These are phyloP conservation scores for Chenopodium album DNA, from an alignment of 148 eudicot species.

Conservation along the genomic window DNA sequence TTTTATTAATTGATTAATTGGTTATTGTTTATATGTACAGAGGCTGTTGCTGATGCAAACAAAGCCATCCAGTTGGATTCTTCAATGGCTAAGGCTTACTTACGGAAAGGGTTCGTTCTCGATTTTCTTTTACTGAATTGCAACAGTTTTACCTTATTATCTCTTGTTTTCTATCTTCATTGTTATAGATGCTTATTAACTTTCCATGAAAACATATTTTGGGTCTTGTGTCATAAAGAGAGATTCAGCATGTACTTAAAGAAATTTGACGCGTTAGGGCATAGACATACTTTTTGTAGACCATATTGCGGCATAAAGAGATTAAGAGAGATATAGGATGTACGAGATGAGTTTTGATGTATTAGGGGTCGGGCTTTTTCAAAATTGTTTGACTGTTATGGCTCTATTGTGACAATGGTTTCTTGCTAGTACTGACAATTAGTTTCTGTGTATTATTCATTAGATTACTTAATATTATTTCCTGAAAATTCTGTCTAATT, in stretches of 20 bases:
- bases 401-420: neutral
- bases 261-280: neutral
- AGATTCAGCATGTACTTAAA: neutral
- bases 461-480: neutral
- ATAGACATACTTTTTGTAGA: neutral
- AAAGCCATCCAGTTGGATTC: conserved; percentile 80
- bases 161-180: neutral
- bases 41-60: conserved; percentile 94
- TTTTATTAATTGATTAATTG: no score
- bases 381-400: neutral
- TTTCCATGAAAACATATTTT: neutral
- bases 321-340: no score
- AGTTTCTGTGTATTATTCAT: neutral
- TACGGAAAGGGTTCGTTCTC: conserved; percentile 78
- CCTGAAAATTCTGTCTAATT: neutral
- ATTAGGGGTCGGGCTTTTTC: no score
- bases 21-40: conserved; percentile 37
- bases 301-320: no score
- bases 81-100: conserved; percentile 76
- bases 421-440: neutral
- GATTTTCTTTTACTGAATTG: neutral
- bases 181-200: neutral
- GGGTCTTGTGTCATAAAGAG: neutral
- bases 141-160: neutral
- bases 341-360: no score